Percentiles rank a stretch among this genome's conserved stretches.
These are phyloP conservation scores for Sphaerostilbella broomeana DNA, from an alignment of 2,329 filamentous ascomycete species.

Conservation along the genomic window DNA sequence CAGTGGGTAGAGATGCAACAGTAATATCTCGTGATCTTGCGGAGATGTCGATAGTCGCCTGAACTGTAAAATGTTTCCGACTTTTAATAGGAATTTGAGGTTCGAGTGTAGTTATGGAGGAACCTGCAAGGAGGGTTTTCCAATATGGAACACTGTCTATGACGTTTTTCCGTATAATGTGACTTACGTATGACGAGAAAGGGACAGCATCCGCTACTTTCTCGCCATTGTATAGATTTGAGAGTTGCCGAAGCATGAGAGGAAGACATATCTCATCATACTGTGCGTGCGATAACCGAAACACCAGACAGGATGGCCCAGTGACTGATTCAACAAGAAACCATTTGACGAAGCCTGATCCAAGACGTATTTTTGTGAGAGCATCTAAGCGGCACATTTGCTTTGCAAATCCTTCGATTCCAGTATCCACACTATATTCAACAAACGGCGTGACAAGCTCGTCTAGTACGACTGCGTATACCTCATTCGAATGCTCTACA, in stretches of 20 bases:
- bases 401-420: constrained; percentile 44
- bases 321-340: constrained; percentile 35
- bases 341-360: constrained; percentile 56
- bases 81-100: constrained; percentile 32
- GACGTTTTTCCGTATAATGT: constrained; percentile 34
- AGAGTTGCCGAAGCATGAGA: constrained; percentile 54
- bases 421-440: constrained; percentile 43
- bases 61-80: constrained; percentile 35
- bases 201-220: constrained; percentile 29
- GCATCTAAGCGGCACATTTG: constrained; percentile 51
- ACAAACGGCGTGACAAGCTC: constrained; percentile 45
- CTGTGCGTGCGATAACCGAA: constrained; percentile 62
- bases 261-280: constrained; percentile 64
- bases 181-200: constrained; percentile 41
- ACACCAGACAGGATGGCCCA: constrained; percentile 39
- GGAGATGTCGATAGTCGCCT: constrained; percentile 39
- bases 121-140: constrained; percentile 50
- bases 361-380: constrained; percentile 48
- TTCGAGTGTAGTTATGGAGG: constrained; percentile 41
- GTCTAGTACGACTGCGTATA: constrained; percentile 52
- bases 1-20: constrained; percentile 58
- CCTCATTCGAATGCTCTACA: constrained; percentile 42
- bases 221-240: constrained; percentile 35
- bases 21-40: constrained; percentile 49
- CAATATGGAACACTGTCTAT: constrained; percentile 54